Evolutionary conservation across 768 basidiomycete species (phyloP), one percentile per base, ranked within the genome.

Genomic region (Clitopilus passeckerianus): DNA sequence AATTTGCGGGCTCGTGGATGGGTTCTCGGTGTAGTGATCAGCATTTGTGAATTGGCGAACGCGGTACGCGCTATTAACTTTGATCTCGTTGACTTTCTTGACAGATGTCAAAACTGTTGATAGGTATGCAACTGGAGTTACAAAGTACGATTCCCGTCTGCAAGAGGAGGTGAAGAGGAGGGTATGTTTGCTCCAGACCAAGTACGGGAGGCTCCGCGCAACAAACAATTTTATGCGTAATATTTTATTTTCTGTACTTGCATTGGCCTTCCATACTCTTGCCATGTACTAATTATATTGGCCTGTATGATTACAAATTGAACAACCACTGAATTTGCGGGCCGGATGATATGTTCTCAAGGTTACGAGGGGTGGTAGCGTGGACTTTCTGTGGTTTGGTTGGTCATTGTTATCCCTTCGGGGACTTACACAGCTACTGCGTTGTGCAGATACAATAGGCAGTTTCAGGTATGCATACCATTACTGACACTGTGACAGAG

Each of bases 21-120:
- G 67, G 66, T 67, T 30, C 57, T 66, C 15, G 67, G 67, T 1
- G 53, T 67, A 2, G 61, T 66, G 7, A 34, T 68, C 27, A 58
- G 57, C n/a, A 58, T 62, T 16, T 43, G 66, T 27, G 34, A 61
- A 56, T 61, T 66, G 18, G 57, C 59, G 53, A 53, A 64, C n/a
- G 53, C 60, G 44, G 64, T 61, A 55, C 41, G 63, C 59, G 63
- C 59, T 52, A 37, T 27, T 18, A 22, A 22, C 15, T 1, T 27
- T 12, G 15, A 41, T 18, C 12, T 14, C 37, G 2, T 14, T 41
- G 12, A 41, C 27, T 30, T 30, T 30, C 27, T 30, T 30, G 27
- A 30, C 27, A 30, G 27, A 41, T 30, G 34, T 54, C n/a, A 54
- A 16, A 20, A 23, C 23, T 1, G 8, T 54, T 15, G n/a, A 54